Evolutionary conservation across 1,284 basidiomycete species (phyloP).

Genomic region (Microbotryum intermedium): DNA sequence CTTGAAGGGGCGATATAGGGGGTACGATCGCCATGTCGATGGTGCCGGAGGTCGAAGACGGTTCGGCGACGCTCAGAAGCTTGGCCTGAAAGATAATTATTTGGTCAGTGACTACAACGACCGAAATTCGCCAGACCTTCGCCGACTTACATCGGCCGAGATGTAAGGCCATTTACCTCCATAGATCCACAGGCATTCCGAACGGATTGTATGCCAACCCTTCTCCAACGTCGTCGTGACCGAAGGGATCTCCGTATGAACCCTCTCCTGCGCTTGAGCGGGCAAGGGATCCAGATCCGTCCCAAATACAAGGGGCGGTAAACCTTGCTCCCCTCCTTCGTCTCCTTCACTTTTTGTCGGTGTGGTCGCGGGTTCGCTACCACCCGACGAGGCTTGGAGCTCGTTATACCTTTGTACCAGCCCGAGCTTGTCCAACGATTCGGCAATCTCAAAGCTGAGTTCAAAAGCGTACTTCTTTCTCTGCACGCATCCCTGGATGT

Average conservation of each 20-base stretch:
- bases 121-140: not conserved
- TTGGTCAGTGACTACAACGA: not conserved
- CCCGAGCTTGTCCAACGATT: constrained; percentile 42
- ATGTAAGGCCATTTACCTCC: constrained; percentile 47
- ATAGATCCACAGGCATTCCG: constrained; percentile 62
- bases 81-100: constrained; percentile 54
- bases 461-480: constrained; percentile 10
- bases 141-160: constrained; percentile 27
- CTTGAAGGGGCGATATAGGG: constrained; percentile 13
- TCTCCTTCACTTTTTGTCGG: constrained; percentile 37
- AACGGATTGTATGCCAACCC: constrained; percentile 62
- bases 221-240: constrained; percentile 15
- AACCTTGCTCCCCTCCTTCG: constrained; percentile 20
- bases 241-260: not conserved
- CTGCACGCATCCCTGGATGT: constrained; percentile 51
- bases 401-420: constrained; percentile 63
- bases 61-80: constrained; percentile 64
- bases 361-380: not conserved
- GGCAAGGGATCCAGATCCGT: constrained; percentile 10
- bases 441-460: constrained; percentile 9
- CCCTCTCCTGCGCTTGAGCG: constrained; percentile 18
- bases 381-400: constrained; percentile 43
- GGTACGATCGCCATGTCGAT: constrained; percentile 66
- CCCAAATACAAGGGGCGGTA: constrained; percentile 46
- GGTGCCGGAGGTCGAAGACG: constrained; percentile 65